Percentiles rank a stretch among this genome's conserved stretches.
Evolutionary conservation across 192 early-diverging fungal species (phyloP).

Genomic region (Powellomyces hirtus): DNA sequence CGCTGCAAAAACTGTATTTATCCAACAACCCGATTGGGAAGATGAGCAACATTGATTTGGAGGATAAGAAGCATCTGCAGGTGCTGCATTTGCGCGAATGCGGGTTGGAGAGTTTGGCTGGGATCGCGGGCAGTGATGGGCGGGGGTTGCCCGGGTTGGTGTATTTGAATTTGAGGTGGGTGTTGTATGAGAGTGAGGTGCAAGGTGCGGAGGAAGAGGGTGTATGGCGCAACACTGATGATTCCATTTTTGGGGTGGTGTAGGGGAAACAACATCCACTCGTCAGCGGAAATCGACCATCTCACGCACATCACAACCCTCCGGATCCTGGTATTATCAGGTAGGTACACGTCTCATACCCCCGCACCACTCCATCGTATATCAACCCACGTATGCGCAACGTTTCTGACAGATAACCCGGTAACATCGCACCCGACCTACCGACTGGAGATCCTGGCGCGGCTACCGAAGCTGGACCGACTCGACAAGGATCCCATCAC

Average conservation of each 20-base stretch:
- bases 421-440: conserved; percentile 44
- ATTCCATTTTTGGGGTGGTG: neutral
- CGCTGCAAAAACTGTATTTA: conserved; percentile 54
- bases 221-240: neutral
- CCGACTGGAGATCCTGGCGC: conserved; percentile 44
- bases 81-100: conserved; percentile 50
- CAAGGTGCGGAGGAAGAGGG: neutral
- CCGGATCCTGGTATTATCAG: conserved; percentile 40
- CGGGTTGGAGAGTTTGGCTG: conserved; percentile 38
- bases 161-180: conserved; percentile 53
- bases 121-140: conserved; percentile 10
- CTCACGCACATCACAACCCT: conserved; percentile 33
- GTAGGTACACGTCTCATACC: conserved; percentile 17
- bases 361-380: neutral
- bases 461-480: conserved; percentile 46
- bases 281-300: conserved; percentile 42
- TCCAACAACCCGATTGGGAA: conserved; percentile 23
- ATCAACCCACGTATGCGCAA: too few relatives aligned
- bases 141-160: conserved; percentile 30
- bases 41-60: conserved; percentile 26
- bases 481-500: conserved; percentile 54
- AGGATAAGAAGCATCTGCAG: conserved; percentile 40
- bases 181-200: neutral
- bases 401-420: conserved; percentile 48
- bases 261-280: conserved; percentile 47